Percentiles rank a stretch among this genome's conserved stretches.
phyloP scores from a whole-genome alignment of 129 eudicot species.

The Lactuca sativa region DNA sequence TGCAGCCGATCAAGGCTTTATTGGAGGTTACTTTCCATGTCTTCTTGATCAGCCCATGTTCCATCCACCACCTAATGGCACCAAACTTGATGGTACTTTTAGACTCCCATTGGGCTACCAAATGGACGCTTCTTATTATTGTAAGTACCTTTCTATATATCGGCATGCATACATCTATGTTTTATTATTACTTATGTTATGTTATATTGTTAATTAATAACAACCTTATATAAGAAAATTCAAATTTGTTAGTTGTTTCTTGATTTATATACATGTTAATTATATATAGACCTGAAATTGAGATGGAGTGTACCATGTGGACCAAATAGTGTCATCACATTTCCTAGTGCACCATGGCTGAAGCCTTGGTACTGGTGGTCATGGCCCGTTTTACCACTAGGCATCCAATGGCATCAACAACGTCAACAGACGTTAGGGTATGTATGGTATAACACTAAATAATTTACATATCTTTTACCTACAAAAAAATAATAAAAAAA shows the following conservation, averaged over 20 bases:
- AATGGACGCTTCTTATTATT: constrained; percentile 93
- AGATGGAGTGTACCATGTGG: constrained; percentile 98
- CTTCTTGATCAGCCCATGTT: constrained; percentile 83
- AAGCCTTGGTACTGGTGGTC: constrained; percentile 99
- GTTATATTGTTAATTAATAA: no score
- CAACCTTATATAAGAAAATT: neutral
- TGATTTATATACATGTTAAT: neutral
- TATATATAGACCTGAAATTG: constrained; percentile 64
- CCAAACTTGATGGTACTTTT: constrained; percentile 60
- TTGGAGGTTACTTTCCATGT: constrained; percentile 71
- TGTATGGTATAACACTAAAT: neutral
- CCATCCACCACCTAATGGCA: constrained; percentile 63
- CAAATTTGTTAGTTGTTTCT: neutral
- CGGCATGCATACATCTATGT: neutral
- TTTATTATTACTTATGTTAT: neutral
- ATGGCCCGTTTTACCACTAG: constrained; percentile 90
- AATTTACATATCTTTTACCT: neutral
- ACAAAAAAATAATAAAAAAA: no score
- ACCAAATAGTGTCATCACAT: constrained; percentile 89
- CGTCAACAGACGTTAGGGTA: constrained; percentile 86
- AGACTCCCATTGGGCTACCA: constrained; percentile 97
- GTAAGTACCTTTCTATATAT: constrained; percentile 40
- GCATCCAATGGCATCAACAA: constrained; percentile 83
- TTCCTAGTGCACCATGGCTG: constrained; percentile 89
- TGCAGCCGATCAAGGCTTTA: constrained; percentile 96